Evolutionary conservation across 2,329 filamentous ascomycete species (phyloP).

Genomic region (Cladosporium phlei): DNA sequence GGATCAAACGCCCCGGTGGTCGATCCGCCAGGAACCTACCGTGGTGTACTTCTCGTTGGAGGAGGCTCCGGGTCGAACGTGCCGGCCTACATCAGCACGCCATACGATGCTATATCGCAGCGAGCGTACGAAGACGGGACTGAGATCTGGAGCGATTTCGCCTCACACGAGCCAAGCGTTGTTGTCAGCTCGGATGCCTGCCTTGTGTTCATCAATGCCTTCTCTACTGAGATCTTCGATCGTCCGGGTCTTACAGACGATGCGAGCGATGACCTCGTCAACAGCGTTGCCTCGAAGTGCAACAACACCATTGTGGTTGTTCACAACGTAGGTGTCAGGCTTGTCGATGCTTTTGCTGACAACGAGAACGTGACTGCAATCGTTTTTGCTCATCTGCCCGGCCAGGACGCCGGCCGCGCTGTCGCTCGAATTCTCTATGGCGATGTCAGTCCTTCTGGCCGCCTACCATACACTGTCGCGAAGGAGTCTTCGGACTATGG

Average conservation of each 20-base stretch:
- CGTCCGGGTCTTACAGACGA: conserved; percentile 33
- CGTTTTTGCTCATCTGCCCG: conserved; percentile 60
- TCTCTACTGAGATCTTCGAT: conserved; percentile 36
- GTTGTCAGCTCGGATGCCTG: conserved; percentile 37
- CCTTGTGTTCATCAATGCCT: conserved; percentile 59
- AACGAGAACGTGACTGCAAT: conserved; percentile 61
- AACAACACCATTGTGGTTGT: conserved; percentile 61
- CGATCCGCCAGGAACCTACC: conserved; percentile 23
- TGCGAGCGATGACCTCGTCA: conserved; percentile 52
- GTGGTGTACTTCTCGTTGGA: conserved; percentile 33
- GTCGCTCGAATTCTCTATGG: conserved; percentile 56
- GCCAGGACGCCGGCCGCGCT: conserved; percentile 57
- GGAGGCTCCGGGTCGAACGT: conserved; percentile 33
- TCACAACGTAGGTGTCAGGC: conserved; percentile 58
- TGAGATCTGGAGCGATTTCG: conserved; percentile 57
- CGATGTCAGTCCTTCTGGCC: conserved; percentile 52
- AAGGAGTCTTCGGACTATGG: conserved; percentile 54
- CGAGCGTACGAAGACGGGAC: conserved; percentile 49
- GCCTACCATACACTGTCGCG: conserved; percentile 59
- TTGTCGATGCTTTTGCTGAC: conserved; percentile 59
- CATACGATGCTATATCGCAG: conserved; percentile 33
- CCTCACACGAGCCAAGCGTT: conserved; percentile 45
- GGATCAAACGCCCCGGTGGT: conserved; percentile 30
- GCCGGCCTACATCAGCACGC: conserved; percentile 32
- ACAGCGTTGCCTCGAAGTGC: conserved; percentile 55